phyloP scores from a whole-genome alignment of 257 asterid genomes.

The Scutellaria barbata region DNA sequence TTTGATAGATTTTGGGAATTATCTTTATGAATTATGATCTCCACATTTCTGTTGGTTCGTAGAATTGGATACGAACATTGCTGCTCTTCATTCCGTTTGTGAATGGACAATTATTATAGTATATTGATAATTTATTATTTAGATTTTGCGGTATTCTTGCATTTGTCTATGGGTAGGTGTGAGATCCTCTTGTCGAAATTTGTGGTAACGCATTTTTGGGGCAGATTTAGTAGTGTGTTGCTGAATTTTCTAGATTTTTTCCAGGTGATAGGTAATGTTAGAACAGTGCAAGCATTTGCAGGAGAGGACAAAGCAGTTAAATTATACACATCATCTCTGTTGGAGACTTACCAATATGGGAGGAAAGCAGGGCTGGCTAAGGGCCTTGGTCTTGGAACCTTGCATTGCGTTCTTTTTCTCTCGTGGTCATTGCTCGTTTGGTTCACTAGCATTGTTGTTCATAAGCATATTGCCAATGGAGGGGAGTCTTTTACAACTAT shows the following conservation, averaged over 20 bases:
- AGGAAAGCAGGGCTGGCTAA: conserved; percentile 91
- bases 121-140: not conserved
- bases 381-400: conserved; percentile 89
- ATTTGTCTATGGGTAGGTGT: not conserved
- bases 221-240: not conserved
- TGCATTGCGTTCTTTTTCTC: conserved; percentile 89
- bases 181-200: not conserved
- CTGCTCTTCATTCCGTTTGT: not conserved
- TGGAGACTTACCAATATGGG: conserved; percentile 76
- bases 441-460: conserved; percentile 94
- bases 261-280: conserved; percentile 86
- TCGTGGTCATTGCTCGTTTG: conserved; percentile 97
- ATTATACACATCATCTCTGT: conserved; percentile 59
- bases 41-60: not conserved
- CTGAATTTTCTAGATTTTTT: not conserved
- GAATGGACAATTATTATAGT: not conserved
- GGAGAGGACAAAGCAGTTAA: conserved; percentile 91
- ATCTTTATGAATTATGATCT: conserved; percentile 2
- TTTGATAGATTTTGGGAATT: not conserved
- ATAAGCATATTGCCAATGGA: conserved; percentile 84
- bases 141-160: not conserved
- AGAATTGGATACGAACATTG: not conserved
- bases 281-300: conserved; percentile 95
- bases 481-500: conserved; percentile 97
- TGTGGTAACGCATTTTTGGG: not conserved